These are phyloP conservation scores for Daldinia sp. DNA, from an alignment of 2,329 filamentous ascomycete genomes.

Conservation along the genomic window DNA sequence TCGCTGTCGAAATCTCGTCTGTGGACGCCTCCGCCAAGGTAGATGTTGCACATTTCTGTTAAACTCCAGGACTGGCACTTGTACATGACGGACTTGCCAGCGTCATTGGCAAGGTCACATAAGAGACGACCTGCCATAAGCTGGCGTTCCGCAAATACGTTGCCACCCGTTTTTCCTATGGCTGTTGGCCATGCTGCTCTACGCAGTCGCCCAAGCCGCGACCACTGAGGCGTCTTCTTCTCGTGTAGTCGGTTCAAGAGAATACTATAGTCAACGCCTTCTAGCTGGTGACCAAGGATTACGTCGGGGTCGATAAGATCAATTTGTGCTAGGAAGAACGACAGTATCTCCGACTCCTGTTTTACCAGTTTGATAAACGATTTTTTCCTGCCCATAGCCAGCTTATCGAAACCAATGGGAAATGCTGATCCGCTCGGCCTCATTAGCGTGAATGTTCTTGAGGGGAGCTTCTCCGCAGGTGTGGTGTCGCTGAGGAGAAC, in stretches of 20 bases:
- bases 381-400: conserved; percentile 74
- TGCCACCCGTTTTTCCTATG: conserved; percentile 84
- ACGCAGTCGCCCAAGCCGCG: conserved; percentile 86
- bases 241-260: conserved; percentile 86
- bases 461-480: conserved; percentile 85
- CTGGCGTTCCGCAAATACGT: conserved; percentile 92
- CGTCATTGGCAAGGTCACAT: conserved; percentile 94
- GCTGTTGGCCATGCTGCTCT: conserved; percentile 86
- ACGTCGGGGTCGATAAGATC: conserved; percentile 92
- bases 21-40: conserved; percentile 75
- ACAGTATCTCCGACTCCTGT: conserved; percentile 84
- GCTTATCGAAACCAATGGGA: conserved; percentile 84
- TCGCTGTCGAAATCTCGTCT: conserved; percentile 91
- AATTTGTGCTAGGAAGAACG: conserved; percentile 88
- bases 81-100: conserved; percentile 95
- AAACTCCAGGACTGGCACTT: conserved; percentile 98
- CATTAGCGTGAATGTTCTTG: conserved; percentile 90
- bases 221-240: conserved; percentile 94
- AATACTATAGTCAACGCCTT: conserved; percentile 95
- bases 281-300: conserved; percentile 91
- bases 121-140: conserved; percentile 87
- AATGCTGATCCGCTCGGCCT: conserved; percentile 80
- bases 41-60: conserved; percentile 95
- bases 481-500: conserved; percentile 87
- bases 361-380: conserved; percentile 83